phyloP scores from a whole-genome alignment of 2,329 filamentous ascomycete genomes.

The Trichoderma guizhouense region DNA sequence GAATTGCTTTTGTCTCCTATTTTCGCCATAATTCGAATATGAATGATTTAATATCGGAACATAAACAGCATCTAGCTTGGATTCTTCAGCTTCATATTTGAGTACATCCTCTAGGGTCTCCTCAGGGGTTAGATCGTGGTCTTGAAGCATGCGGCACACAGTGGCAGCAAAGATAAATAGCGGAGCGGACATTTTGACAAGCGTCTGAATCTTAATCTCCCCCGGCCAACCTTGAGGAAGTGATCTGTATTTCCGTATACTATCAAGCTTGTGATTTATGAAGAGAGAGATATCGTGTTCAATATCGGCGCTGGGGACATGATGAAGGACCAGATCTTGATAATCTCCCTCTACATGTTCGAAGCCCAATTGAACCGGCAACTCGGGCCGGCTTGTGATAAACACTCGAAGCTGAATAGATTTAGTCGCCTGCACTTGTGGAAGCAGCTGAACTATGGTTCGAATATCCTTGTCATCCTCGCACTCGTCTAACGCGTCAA shows the following conservation, averaged over 20 bases:
- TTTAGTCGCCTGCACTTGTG: background rate
- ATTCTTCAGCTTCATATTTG: background rate
- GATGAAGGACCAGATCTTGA: background rate
- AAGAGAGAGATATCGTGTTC: background rate
- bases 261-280: background rate
- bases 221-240: background rate
- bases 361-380: background rate
- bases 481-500: background rate
- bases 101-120: background rate
- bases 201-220: rapidly evolving
- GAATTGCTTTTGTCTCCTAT: background rate
- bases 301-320: background rate
- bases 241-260: background rate
- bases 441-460: background rate
- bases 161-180: background rate
- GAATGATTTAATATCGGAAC: background rate
- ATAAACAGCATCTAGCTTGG: background rate
- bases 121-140: background rate
- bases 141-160: background rate
- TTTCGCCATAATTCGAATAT: background rate
- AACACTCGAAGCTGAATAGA: background rate
- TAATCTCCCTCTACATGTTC: background rate
- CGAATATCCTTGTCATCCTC: background rate
- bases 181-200: background rate
- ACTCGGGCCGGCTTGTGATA: background rate